A percentile compares a stretch with the other conserved stretches of the same genome.
Conservation (phyloP, 805 yeast genomes). For the Kodamaea nitidulidarum region DNA sequence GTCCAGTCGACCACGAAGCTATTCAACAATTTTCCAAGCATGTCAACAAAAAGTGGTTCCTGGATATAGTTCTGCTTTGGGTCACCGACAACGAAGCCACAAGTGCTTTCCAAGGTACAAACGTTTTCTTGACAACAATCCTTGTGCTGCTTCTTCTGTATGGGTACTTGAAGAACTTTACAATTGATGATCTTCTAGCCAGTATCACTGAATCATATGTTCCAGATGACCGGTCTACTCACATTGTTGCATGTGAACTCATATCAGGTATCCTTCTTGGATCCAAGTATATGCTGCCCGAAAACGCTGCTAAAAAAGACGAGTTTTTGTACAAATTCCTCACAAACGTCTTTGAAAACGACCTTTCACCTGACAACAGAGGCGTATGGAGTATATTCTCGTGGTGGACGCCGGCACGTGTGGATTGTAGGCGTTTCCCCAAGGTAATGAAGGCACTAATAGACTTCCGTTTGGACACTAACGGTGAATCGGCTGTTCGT, state of each 20-base stretch:
- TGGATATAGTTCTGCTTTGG: constrained; percentile 45
- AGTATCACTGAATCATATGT: constrained; percentile 50
- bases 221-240: constrained; percentile 67
- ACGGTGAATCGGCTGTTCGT: constrained; percentile 58
- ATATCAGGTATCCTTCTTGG: constrained; percentile 59
- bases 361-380: constrained; percentile 68
- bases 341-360: constrained; percentile 44
- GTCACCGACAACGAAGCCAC: constrained; percentile 66
- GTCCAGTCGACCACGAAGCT: constrained; percentile 44
- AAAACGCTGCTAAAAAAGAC: constrained; percentile 39
- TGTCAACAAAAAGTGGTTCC: constrained; percentile 59
- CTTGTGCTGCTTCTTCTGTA: constrained; percentile 48
- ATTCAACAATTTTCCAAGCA: constrained; percentile 41
- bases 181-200: constrained; percentile 49
- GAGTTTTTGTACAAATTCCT: constrained; percentile 44
- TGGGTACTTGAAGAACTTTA: constrained; percentile 39
- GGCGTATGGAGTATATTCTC: constrained; percentile 72
- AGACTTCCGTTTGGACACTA: constrained; percentile 43
- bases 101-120: constrained; percentile 61
- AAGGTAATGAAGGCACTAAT: constrained; percentile 44
- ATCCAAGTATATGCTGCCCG: constrained; percentile 38
- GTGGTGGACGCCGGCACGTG: constrained; percentile 67
- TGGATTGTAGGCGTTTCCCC: constrained; percentile 66
- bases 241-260: constrained; percentile 70
- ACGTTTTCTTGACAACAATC: constrained; percentile 54